A percentile compares a stretch with the other conserved stretches of the same genome.
These are phyloP conservation scores for Pseudonitzschia pungens DNA, from an alignment of 108 stramenopile genomes.

Conservation along the genomic window DNA sequence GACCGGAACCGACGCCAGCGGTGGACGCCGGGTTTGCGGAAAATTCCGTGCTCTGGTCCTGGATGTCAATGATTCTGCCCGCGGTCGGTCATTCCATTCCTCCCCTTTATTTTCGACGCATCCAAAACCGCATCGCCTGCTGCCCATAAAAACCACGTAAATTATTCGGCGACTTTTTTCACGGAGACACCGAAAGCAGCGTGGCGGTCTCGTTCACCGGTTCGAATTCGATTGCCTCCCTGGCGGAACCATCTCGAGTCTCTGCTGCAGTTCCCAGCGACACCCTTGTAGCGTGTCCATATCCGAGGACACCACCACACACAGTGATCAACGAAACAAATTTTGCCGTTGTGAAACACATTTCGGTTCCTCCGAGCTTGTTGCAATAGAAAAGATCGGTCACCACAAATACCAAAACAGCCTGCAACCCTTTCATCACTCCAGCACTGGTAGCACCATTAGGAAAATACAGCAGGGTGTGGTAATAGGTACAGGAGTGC, in stretches of 20 bases:
- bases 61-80: slow-evolving; percentile 82
- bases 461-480: slow-evolving; percentile 66
- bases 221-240: slow-evolving; percentile 7
- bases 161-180: not conserved
- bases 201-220: not conserved
- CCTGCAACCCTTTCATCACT: slow-evolving; percentile 83
- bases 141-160: not conserved
- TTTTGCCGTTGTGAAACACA: slow-evolving; percentile 69
- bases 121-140: slow-evolving; percentile 17
- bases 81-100: slow-evolving; percentile 56
- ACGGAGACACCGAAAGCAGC: slow-evolving; percentile 1
- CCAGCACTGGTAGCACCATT: slow-evolving; percentile 80
- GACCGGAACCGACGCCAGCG: not conserved
- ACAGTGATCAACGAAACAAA: slow-evolving; percentile 60
- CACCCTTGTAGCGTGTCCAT: slow-evolving; percentile 25
- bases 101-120: slow-evolving; percentile 21
- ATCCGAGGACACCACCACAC: slow-evolving; percentile 46
- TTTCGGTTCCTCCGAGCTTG: slow-evolving; percentile 58
- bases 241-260: not conserved
- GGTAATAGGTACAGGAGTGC: slow-evolving; percentile 64
- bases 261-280: not conserved
- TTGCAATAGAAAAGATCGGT: slow-evolving; percentile 70
- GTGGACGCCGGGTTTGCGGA: not conserved
- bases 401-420: slow-evolving; percentile 71
- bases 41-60: slow-evolving; percentile 42